phyloP scores from a whole-genome alignment of 208 protist genomes.

The Porcisia hertigi region DNA sequence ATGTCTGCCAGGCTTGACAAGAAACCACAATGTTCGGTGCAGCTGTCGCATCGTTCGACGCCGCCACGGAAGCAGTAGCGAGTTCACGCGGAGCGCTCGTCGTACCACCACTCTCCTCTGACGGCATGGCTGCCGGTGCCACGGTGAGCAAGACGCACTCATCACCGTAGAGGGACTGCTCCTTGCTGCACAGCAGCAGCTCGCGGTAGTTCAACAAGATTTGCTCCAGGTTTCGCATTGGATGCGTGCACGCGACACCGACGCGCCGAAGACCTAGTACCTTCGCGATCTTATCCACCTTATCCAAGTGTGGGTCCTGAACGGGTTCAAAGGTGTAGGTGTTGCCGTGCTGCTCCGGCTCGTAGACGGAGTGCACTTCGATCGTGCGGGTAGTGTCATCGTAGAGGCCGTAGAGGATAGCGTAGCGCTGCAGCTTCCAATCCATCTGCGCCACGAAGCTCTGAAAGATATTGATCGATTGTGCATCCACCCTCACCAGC shows the following conservation, averaged over 20 bases:
- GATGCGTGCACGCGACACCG: slow-evolving; percentile 82
- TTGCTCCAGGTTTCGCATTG: slow-evolving; percentile 44
- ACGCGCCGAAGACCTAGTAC: slow-evolving; percentile 76
- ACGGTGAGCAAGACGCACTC: slow-evolving; percentile 89
- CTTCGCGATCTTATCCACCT: slow-evolving; percentile 63
- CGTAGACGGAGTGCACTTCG: slow-evolving; percentile 87
- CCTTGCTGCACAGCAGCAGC: slow-evolving; percentile 76
- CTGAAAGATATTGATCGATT: slow-evolving; percentile 85
- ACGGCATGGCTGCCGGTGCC: slow-evolving; percentile 38
- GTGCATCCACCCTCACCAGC: slow-evolving; percentile 72
- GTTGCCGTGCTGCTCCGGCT: slow-evolving; percentile 82
- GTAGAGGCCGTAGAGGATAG: slow-evolving; percentile 83
- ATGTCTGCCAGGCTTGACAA: slow-evolving; percentile 88
- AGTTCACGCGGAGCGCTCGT: slow-evolving; percentile 20
- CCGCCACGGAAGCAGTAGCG: not conserved
- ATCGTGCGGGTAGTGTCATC: slow-evolving; percentile 38
- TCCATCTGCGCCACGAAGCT: slow-evolving; percentile 73
- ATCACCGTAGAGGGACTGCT: slow-evolving; percentile 86
- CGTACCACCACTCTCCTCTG: not conserved
- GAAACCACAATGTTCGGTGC: slow-evolving; percentile 33
- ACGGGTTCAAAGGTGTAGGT: slow-evolving; percentile 48
- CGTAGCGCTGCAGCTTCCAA: slow-evolving; percentile 84
- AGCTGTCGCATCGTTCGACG: not conserved
- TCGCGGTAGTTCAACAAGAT: slow-evolving; percentile 54
- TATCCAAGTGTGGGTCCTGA: slow-evolving; percentile 38